A percentile compares a stretch with the other conserved stretches of the same genome.
Conservation (phyloP, 805 yeast genomes). For the Saccharomycopsis fibuligera region DNA sequence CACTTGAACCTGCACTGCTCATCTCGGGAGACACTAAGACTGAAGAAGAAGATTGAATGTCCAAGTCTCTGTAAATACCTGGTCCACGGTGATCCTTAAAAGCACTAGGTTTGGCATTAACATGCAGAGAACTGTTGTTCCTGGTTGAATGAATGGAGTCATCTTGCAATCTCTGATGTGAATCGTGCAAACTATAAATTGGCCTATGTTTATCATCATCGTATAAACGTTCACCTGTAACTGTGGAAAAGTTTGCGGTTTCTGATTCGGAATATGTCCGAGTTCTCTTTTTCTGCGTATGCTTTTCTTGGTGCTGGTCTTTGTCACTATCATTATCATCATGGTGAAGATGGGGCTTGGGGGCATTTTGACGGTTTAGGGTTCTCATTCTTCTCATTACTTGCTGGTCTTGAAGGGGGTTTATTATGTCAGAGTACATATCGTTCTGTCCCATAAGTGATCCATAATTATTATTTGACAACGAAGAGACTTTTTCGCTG, state of each 20-base stretch:
- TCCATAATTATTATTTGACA: slow-evolving; percentile 11
- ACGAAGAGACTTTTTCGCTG: slow-evolving; percentile 1
- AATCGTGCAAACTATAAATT: slow-evolving; percentile 21
- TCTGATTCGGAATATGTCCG: slow-evolving; percentile 63
- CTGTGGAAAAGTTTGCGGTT: slow-evolving; percentile 48
- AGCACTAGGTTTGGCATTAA: background rate
- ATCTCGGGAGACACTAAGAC: background rate
- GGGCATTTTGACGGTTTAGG: slow-evolving; percentile 4
- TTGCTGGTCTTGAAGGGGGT: slow-evolving; percentile 9
- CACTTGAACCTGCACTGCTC: background rate
- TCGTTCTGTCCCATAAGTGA: slow-evolving; percentile 4
- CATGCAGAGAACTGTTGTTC: slow-evolving; percentile 6
- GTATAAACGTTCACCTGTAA: slow-evolving; percentile 47
- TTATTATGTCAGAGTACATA: slow-evolving; percentile 8
- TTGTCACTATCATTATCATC: background rate
- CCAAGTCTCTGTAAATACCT: slow-evolving; percentile 5
- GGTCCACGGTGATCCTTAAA: background rate
- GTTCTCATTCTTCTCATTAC: slow-evolving; percentile 13
- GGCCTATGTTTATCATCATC: slow-evolving; percentile 51
- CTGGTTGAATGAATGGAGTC: slow-evolving; percentile 18
- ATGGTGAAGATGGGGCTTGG: too few relatives aligned
- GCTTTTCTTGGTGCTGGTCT: background rate
- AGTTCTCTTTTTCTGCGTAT: slow-evolving; percentile 4
- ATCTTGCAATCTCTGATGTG: slow-evolving; percentile 19
- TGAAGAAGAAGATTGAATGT: slow-evolving; percentile 14